A percentile compares a stretch with the other conserved stretches of the same genome.
Conservation (phyloP, 2,329 filamentous ascomycete species). For the Zasmidium citrigriseum region DNA sequence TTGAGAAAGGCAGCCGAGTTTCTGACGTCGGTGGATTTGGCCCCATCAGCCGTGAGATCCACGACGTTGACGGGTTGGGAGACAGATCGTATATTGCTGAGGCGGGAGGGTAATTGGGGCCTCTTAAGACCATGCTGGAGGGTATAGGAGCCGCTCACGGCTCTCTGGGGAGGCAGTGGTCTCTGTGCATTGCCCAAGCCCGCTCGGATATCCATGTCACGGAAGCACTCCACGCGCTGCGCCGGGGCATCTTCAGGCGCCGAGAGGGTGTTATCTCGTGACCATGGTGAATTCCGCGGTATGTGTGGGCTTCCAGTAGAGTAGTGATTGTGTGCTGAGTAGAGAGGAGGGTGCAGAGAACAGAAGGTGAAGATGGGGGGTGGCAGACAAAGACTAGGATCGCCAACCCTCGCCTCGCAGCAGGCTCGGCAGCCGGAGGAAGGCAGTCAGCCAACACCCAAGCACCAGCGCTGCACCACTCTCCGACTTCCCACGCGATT, state of each 20-base stretch:
- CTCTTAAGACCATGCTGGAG: slow-evolving; percentile 24
- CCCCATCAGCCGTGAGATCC: slow-evolving; percentile 27
- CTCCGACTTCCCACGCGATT: background rate
- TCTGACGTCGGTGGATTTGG: slow-evolving; percentile 11
- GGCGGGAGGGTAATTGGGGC: slow-evolving; percentile 32
- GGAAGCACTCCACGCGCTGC: slow-evolving; percentile 15
- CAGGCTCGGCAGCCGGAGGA: background rate
- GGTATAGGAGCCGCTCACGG: slow-evolving; percentile 27
- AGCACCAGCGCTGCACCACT: background rate
- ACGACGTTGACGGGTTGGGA: slow-evolving; percentile 30
- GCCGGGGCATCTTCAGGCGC: slow-evolving; percentile 25
- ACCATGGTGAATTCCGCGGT: background rate
- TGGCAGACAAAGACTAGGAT: too few relatives aligned
- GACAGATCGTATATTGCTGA: slow-evolving; percentile 34
- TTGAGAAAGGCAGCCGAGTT: slow-evolving; percentile 23
- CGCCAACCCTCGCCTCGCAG: too few relatives aligned
- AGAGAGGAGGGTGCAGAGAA: background rate
- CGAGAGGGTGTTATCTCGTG: slow-evolving; percentile 1
- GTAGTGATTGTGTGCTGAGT: background rate
- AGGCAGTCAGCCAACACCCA: background rate
- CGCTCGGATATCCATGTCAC: slow-evolving; percentile 32
- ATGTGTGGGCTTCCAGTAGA: background rate
- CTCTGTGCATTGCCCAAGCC: slow-evolving; percentile 22
- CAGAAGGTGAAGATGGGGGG: background rate
- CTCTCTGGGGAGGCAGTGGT: slow-evolving; percentile 29